Evolutionary conservation across 768 basidiomycete genomes (phyloP), one percentile per base, ranked within the genome.

Genomic region (Mycena pura): DNA sequence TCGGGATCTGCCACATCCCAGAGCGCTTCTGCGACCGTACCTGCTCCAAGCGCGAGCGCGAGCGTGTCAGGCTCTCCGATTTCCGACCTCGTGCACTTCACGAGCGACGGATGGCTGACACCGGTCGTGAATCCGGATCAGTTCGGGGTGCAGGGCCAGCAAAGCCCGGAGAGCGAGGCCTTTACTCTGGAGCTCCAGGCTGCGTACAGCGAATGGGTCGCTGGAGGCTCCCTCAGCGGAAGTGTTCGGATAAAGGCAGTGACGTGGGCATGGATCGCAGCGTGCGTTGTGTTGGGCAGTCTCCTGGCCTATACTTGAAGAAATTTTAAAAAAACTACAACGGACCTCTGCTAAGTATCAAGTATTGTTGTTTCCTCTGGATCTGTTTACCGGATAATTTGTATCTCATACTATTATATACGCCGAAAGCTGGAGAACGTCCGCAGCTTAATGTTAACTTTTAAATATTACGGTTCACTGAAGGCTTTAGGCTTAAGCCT

Each of bases 101-200:
- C 80, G 0, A n/a, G 63, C 9, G 76, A 86, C 36, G 88, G 91
- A 3, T 91, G 89, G 86, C 74, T 93, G 24, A 78, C 76, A 6
- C 91, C 91, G 6, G 92, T 94, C 17, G 91, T 91, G 3, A 79
- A 96, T 68, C 93, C 94, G 0, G 71, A 89, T 52, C 70, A 77
- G 2, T 87, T 80, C 67, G 76, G 77, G 0, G 11, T 62, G 2
- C 57, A 83, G 60, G 88, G 90, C 0, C 58, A 73, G 0, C 21
- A 84, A 19, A 91, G 89, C 60, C 84, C 93, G 2, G 94, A 96
- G 72, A 87, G 81, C 0, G 82, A 95, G 75, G 91, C 90, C 7
- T 96, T 96, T 72, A 84, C 91, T 11, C 72, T 95, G 6, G 80
- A 87, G 68, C 80, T 95, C 74, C 80, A 93, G 58, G 83, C 91